Conservation (phyloP, 108 stramenopile species). For the Mediolabrus comicus region DNA sequence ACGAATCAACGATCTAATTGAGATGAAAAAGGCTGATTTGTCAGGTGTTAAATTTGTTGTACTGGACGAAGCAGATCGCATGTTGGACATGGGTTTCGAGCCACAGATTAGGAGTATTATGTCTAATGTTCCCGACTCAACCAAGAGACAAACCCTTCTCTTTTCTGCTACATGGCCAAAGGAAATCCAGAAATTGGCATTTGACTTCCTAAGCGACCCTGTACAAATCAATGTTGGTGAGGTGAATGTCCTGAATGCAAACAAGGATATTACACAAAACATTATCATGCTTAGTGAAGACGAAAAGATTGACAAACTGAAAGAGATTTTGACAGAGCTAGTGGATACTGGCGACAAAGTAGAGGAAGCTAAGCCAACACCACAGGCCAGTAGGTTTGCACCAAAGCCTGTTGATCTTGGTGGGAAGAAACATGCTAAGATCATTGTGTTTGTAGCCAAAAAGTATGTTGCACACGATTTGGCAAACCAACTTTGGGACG, state of each 20-base stretch:
- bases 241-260: conserved; percentile 86
- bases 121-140: conserved; percentile 67
- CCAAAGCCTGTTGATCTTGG: conserved; percentile 49
- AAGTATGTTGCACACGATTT: conserved; percentile 86
- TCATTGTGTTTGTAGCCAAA: conserved; percentile 89
- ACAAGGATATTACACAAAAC: conserved; percentile 93
- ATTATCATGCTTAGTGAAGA: conserved; percentile 87
- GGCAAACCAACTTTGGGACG: conserved; percentile 90
- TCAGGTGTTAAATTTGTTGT: conserved; percentile 86
- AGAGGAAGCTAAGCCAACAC: conserved; percentile 33
- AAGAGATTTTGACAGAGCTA: conserved; percentile 88
- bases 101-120: conserved; percentile 98
- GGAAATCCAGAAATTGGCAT: conserved; percentile 95
- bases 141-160: conserved; percentile 90
- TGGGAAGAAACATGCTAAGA: conserved; percentile 79
- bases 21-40: conserved; percentile 91
- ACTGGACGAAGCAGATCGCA: conserved; percentile 92
- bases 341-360: conserved; percentile 53
- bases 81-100: conserved; percentile 99
- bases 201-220: conserved; percentile 95
- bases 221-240: conserved; percentile 95
- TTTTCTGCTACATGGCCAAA: conserved; percentile 99
- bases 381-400: conserved; percentile 2
- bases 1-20: conserved; percentile 95
- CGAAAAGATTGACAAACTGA: conserved; percentile 92